Conservation (phyloP, 2,329 filamentous ascomycete species). For the Neonectria neomacrospora region DNA sequence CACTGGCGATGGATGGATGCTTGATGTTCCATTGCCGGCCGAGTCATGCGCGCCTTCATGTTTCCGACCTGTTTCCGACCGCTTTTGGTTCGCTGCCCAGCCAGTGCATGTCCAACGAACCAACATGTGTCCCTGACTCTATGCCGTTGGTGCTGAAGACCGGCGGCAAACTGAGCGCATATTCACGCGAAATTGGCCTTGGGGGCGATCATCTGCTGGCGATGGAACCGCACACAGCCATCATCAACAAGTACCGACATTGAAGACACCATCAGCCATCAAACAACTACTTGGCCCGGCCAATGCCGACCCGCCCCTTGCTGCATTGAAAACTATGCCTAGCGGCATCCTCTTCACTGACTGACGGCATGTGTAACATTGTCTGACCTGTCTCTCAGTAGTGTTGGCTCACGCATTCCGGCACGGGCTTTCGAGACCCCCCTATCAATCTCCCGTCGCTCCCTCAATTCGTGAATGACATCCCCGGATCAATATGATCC, state of each 20-base stretch:
- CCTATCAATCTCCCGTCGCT: conserved; percentile 21
- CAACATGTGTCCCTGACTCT: conserved; percentile 1
- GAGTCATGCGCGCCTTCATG: conserved; percentile 6
- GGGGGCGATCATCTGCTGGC: background rate
- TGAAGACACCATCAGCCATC: background rate
- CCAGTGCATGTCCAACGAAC: conserved; percentile 2
- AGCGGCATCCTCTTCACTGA: background rate
- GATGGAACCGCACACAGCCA: background rate
- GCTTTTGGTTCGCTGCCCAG: background rate
- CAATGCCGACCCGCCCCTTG: background rate
- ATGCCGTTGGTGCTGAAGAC: no score
- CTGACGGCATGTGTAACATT: conserved; percentile 12
- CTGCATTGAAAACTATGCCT: background rate
- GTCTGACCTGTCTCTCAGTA: conserved; percentile 14
- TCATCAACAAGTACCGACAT: background rate
- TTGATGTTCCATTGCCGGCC: background rate
- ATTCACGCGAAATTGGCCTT: background rate
- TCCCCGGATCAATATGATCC: conserved; percentile 27
- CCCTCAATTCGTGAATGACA: conserved; percentile 18
- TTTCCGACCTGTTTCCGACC: conserved; percentile 7
- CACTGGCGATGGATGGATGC: background rate
- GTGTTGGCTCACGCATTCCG: conserved; percentile 24
- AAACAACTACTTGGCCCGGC: background rate
- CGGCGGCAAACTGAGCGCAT: background rate
- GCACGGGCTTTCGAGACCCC: conserved; percentile 19